phyloP scores from a whole-genome alignment of 164 flowering plant species.

The Aristolochia contorta region DNA sequence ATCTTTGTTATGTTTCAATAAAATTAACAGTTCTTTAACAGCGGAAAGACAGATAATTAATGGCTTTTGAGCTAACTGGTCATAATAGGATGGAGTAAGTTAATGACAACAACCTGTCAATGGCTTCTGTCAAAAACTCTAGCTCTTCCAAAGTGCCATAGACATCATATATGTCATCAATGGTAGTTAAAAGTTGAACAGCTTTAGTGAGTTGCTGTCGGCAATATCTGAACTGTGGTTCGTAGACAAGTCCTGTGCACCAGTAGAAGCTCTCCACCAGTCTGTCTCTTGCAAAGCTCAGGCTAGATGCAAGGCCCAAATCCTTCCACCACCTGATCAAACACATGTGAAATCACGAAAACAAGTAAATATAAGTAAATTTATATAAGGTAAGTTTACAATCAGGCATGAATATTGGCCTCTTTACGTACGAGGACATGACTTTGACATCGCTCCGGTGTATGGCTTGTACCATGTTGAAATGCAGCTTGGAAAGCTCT shows the following conservation, averaged over 20 bases:
- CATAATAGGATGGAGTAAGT: background rate
- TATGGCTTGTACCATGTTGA: too few species aligned
- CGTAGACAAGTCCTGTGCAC: constrained; percentile 17
- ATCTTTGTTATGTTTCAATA: too few species aligned
- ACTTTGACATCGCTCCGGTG: too few species aligned
- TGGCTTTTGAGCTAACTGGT: too few species aligned
- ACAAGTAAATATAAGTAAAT: too few species aligned
- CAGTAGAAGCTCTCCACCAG: constrained; percentile 30
- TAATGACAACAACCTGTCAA: constrained; percentile 19
- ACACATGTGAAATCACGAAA: too few species aligned
- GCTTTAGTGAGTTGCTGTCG: constrained; percentile 25
- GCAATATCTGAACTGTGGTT: constrained; percentile 19
- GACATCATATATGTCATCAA: constrained; percentile 41
- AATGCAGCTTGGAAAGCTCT: too few species aligned
- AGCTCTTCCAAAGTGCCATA: constrained; percentile 34
- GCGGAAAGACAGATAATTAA: too few species aligned
- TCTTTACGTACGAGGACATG: too few species aligned
- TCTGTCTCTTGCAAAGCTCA: constrained; percentile 33
- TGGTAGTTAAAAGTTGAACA: constrained; percentile 10
- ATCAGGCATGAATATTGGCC: too few species aligned
- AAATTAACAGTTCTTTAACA: too few species aligned
- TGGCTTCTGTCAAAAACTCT: constrained; percentile 28
- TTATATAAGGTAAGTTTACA: too few species aligned
- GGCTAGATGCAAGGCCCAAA: constrained; percentile 15
- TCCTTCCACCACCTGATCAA: constrained; percentile 15